Evolutionary conservation across 805 yeast genomes (phyloP), one percentile per base, ranked within the genome.

Genomic region (Starmerella floris): DNA sequence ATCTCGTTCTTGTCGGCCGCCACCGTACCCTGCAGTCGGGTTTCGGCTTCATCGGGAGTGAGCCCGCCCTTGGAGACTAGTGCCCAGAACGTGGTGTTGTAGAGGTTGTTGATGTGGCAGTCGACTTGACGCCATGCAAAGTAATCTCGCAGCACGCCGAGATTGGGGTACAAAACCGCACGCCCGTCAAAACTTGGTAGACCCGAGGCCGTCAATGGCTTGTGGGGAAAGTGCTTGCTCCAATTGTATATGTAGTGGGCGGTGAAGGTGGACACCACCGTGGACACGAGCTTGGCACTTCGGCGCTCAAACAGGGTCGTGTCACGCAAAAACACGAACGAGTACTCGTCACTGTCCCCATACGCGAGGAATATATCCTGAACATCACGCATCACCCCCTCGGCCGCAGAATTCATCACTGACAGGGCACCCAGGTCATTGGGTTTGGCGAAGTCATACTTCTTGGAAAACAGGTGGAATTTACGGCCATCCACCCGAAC

Each of bases 291-390:
- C 59, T 91, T 91, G 60, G 75, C 70, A 48, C 81, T 87, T 46
- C 98, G 64, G 54, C 97, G 66, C 51, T 87, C 94, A 55, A 79
- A 88, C 46, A 88, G 59, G 1, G 62, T 63, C n/a, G 91, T 76
- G 26, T 66, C 66, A 35, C 69, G 72, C 27, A 76, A 65, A 40
- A 91, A 62, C 4, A 88, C 71, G 59, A 88, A 88, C 13, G 88
- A 79, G 58, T 81, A 91, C 63, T 91, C 98, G 60, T 91, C 98
- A 30, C 94, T 79, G 55, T 91, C 97, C 0, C 98, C 98, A 57
- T 80, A 91, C 0, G 95, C 94, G 58, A 87, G 50, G 9, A 77
- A 55, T 0, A 83, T 70, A 49, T 91, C 97, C 8, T 80, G 73
- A 32, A 83, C 73, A 30, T 71, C 67, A 26, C 68, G 60, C 65